A percentile compares a stretch with the other conserved stretches of the same genome.
These are phyloP conservation scores for Murraya koenigii DNA, from an alignment of 345 rosid genomes.

Conservation along the genomic window DNA sequence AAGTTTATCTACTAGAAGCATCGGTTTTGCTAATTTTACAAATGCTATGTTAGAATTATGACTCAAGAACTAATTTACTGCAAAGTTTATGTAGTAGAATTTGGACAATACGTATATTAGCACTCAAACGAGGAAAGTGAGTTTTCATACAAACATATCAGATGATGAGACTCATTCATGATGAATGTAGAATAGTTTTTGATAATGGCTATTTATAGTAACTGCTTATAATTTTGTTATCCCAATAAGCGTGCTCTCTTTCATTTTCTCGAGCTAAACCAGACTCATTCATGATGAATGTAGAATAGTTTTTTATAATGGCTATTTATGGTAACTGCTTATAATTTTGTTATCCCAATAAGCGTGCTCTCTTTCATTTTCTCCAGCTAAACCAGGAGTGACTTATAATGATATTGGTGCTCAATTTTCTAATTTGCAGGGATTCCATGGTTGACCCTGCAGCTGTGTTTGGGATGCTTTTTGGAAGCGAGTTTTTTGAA, in stretches of 20 bases:
- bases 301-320: background rate
- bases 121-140: background rate
- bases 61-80: background rate
- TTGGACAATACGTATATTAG: background rate
- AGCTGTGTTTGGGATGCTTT: slow-evolving; percentile 88
- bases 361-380: background rate
- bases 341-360: background rate
- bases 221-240: background rate
- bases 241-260: background rate
- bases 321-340: background rate
- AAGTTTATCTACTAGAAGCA: slow-evolving; percentile 32
- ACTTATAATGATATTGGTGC: background rate
- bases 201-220: background rate
- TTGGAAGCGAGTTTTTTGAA: slow-evolving; percentile 88
- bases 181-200: background rate
- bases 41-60: background rate
- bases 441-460: slow-evolving; percentile 88
- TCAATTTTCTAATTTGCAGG: slow-evolving; percentile 35
- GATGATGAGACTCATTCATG: background rate
- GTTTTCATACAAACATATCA: background rate
- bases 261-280: background rate
- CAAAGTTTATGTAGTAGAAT: background rate
- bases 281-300: background rate
- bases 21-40: background rate
- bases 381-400: background rate